Conservation (phyloP, 345 rosid genomes). For the Heritiera littoralis region DNA sequence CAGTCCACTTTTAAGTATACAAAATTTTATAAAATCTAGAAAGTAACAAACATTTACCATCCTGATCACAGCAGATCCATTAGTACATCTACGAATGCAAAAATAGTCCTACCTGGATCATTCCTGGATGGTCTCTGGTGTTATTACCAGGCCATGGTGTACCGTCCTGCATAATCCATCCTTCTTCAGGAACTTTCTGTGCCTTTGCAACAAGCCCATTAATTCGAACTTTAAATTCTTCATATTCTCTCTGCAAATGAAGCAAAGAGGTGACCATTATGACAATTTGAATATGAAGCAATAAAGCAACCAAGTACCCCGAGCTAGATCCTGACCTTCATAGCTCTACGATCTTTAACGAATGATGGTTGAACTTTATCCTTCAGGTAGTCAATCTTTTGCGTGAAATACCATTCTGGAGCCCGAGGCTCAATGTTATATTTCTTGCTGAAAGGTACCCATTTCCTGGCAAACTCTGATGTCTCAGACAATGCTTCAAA, state of each 20-base stretch:
- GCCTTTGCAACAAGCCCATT: slow-evolving; percentile 94
- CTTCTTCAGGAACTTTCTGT: slow-evolving; percentile 81
- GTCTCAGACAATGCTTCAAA: slow-evolving; percentile 90
- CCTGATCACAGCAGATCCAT: background rate
- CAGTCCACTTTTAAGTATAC: background rate
- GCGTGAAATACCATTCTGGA: slow-evolving; percentile 89
- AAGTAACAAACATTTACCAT: background rate
- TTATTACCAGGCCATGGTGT: slow-evolving; percentile 99
- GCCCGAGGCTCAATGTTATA: slow-evolving; percentile 89
- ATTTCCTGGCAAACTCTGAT: slow-evolving; percentile 88
- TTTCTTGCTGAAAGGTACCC: slow-evolving; percentile 92
- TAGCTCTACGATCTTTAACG: slow-evolving; percentile 92
- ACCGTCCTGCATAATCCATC: slow-evolving; percentile 97
- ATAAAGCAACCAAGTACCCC: background rate
- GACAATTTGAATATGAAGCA: background rate
- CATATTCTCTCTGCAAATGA: slow-evolving; percentile 79
- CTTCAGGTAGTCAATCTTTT: slow-evolving; percentile 83
- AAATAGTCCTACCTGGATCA: slow-evolving; percentile 71
- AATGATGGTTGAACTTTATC: slow-evolving; percentile 90
- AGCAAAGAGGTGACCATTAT: slow-evolving; percentile 12
- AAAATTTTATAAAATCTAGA: background rate
- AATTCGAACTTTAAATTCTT: slow-evolving; percentile 80
- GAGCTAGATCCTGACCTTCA: slow-evolving; percentile 56
- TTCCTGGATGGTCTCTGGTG: slow-evolving; percentile 95
- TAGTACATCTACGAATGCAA: slow-evolving; percentile 9